Base-by-base conservation (phyloP, 345 rosid species). In the Combretum micranthum region DNA sequence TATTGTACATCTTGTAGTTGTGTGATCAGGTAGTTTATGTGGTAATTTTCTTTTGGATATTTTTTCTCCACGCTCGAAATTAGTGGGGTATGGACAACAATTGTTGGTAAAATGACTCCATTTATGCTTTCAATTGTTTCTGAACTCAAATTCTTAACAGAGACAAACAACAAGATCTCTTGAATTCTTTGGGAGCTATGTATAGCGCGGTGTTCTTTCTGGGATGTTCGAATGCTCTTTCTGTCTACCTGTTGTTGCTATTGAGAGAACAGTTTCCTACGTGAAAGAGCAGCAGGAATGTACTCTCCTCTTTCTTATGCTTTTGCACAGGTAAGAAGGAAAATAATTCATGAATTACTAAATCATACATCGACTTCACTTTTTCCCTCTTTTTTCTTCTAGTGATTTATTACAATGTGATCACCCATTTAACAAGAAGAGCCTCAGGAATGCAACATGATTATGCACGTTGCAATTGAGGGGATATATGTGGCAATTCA, bases 221-320 rank as follows among this genome's bases (percentile, higher is more conserved):
- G 2, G 93, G 96, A 44, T 69, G 74, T 46, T 71, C 71, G 57
- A 85, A 85, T 55, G 68, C 76, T 53, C 52, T 68, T 17, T 50
- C 87, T 15, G 90, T 85, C 90, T 75, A 65, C 69, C 90, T n/a
- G 77, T 77, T 12, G 75, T 85, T 21, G 63, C 86, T 7, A 61
- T 77, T 47, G 93, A 88, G 56, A 74, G 90, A 70, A 80, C 80
- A 2, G 87, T 85, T 7, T 88, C 81, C 64, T 88, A 85, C 69
- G 87, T 18, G 96, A 88, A 66, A 75, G 76, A 75, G 93, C 88
- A 0, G 86, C 93, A 0, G 84, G 90, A 62, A 88, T 88, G 96
- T 88, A 85, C 63, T 85, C 93, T 0, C 79, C 82, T 0, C 52
- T 85, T 52, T 84, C 90, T 20, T 88, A 85, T 52, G 96, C 93